Base-by-base conservation (phyloP, 78 protist species). In the Isochrysis galbana region DNA sequence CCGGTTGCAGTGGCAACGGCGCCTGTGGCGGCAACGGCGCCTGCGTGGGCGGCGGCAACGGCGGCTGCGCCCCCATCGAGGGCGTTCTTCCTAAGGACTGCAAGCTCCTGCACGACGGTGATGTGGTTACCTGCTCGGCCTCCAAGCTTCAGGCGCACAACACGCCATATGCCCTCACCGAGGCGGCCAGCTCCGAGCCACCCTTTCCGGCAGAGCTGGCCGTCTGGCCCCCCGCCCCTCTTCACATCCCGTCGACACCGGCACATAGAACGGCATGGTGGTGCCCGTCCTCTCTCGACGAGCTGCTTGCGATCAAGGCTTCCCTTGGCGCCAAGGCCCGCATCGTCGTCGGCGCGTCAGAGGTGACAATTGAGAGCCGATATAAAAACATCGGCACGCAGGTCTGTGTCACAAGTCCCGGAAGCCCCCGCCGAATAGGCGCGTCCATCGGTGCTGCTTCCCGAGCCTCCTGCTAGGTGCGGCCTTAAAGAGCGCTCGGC, bases 271-370 rank as follows among this genome's bases (percentile, higher is more conserved):
- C 61, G 61, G 61, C 61, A 14, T 95, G 98, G 98, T 93, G 94
- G 77, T 41, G 93, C 34, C 98, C 98, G 55, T n/a, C 78, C 54
- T 39, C 96, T 29, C 94, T 96, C 14, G 39, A 36, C 7, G 95
- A 94, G 42, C 45, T 95, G 83, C 90, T 94, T 25, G 61, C 10
- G n/a, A 69, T 91, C 54, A 47, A 90, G 93, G 69, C 61, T 5
- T 67, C n/a, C 25, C 45, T 91, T 10, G 91, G 78, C 22, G 82
- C 72, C 5, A 51, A 14, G 61, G 97, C 96, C n/a, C 89, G 91
- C 55, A n/a, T 97, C 54, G 97, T 97, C 39, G 89, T 89, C 72
- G 98, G 98, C 51, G 95, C 93, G 91, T 95, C 98, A 23, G 97
- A 96, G 83, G 69, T 47, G 5, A 67, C 70, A 22, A 47, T 45